Evolutionary conservation across 345 rosid species (phyloP).

Genomic region (Salix dunnii): DNA sequence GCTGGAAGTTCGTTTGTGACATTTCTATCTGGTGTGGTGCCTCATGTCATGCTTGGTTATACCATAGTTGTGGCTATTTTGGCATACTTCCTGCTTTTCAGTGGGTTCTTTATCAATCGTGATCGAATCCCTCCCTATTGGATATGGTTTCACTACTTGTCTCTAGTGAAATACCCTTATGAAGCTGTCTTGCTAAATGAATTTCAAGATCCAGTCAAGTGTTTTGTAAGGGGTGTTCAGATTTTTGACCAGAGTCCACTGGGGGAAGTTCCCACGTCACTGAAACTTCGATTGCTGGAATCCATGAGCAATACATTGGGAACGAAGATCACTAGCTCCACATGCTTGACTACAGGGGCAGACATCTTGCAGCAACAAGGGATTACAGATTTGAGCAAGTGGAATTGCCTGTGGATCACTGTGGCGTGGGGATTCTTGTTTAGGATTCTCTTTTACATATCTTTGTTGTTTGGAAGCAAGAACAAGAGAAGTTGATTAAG

Average conservation of each 20-base stretch:
- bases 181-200: conserved; percentile 85
- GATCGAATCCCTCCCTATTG: conserved; percentile 80
- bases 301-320: conserved; percentile 55
- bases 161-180: conserved; percentile 82
- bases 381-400: conserved; percentile 62
- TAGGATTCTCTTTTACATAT: conserved; percentile 72
- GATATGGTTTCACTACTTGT: conserved; percentile 97
- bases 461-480: conserved; percentile 82
- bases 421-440: conserved; percentile 91
- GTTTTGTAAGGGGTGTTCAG: conserved; percentile 75
- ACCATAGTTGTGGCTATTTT: conserved; percentile 80
- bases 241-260: conserved; percentile 85
- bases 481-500: conserved; percentile 59
- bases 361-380: conserved; percentile 70
- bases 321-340: conserved; percentile 55
- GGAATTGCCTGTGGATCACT: conserved; percentile 77
- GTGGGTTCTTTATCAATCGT: conserved; percentile 90
- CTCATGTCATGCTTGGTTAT: conserved; percentile 95
- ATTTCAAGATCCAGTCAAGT: conserved; percentile 58
- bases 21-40: conserved; percentile 83
- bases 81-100: conserved; percentile 87
- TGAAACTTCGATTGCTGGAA: conserved; percentile 52
- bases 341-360: conserved; percentile 73
- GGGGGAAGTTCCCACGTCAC: conserved; percentile 36
- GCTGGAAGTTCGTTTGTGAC: conserved; percentile 93